Conservation (phyloP, 2,329 filamentous ascomycete genomes). For the Elsinoe australis region DNA sequence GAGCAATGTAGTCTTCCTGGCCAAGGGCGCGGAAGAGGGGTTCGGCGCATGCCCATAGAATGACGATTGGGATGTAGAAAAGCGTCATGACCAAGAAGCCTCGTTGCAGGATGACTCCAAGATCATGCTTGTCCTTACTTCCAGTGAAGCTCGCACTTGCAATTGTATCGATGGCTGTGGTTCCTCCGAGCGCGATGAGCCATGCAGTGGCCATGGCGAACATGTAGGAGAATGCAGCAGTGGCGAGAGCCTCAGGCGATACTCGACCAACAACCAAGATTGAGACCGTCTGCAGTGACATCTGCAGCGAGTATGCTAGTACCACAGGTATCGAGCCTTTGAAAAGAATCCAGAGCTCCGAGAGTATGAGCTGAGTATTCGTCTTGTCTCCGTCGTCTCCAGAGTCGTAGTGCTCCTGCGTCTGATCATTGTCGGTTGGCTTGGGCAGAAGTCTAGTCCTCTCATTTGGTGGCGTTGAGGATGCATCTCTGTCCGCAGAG, state of each 20-base stretch:
- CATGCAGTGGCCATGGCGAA: slow-evolving; percentile 85
- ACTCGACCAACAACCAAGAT: slow-evolving; percentile 74
- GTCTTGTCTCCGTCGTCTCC: slow-evolving; percentile 30
- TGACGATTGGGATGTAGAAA: slow-evolving; percentile 65
- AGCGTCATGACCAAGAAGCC: slow-evolving; percentile 62
- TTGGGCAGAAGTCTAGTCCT: slow-evolving; percentile 38
- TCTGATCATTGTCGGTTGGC: slow-evolving; percentile 27
- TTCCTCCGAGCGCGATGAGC: slow-evolving; percentile 78
- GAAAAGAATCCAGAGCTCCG: slow-evolving; percentile 61
- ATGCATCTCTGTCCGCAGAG: slow-evolving; percentile 1
- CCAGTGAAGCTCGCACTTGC: slow-evolving; percentile 77
- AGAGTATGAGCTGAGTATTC: slow-evolving; percentile 35
- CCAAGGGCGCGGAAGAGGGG: slow-evolving; percentile 66
- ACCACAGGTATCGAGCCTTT: slow-evolving; percentile 70
- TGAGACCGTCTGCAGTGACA: slow-evolving; percentile 73
- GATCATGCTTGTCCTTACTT: slow-evolving; percentile 66
- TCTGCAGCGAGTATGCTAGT: slow-evolving; percentile 76
- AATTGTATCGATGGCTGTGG: slow-evolving; percentile 77
- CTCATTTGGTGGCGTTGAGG: slow-evolving; percentile 33
- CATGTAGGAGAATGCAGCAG: slow-evolving; percentile 85
- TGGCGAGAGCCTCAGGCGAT: slow-evolving; percentile 71
- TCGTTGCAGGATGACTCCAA: slow-evolving; percentile 71
- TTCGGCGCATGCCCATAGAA: slow-evolving; percentile 69
- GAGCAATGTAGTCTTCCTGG: slow-evolving; percentile 69
- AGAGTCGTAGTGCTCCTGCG: slow-evolving; percentile 33